Conservation (phyloP, 441 rosid genomes). For the Populus trichocarpa region DNA sequence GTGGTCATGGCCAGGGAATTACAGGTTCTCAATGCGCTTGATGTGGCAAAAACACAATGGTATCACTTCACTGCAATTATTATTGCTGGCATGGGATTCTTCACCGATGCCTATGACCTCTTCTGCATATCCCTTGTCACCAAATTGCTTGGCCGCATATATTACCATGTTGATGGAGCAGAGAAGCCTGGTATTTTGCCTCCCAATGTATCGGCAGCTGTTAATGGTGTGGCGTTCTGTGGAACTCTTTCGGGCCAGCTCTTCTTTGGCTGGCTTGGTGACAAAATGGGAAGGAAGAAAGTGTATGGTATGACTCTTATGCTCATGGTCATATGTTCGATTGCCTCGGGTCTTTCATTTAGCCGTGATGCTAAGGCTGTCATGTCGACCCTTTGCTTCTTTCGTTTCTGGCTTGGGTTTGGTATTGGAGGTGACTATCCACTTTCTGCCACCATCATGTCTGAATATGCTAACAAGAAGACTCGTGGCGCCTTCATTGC, state of each 20-base stretch:
- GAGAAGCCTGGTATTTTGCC: constrained; percentile 66
- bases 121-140: constrained; percentile 82
- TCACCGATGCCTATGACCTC: constrained; percentile 81
- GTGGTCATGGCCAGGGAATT: constrained; percentile 44
- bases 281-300: constrained; percentile 68
- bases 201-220: constrained; percentile 72
- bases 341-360: constrained; percentile 62
- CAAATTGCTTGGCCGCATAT: constrained; percentile 72
- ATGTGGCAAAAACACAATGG: constrained; percentile 81
- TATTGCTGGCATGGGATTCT: constrained; percentile 85
- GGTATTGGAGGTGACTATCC: constrained; percentile 80
- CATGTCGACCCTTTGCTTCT: constrained; percentile 62
- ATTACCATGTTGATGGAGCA: constrained; percentile 64
- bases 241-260: constrained; percentile 78
- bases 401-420: constrained; percentile 75
- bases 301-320: constrained; percentile 68
- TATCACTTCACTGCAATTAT: constrained; percentile 77
- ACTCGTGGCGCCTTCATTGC: constrained; percentile 88
- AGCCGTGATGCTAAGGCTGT: constrained; percentile 42
- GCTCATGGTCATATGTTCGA: constrained; percentile 58
- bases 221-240: constrained; percentile 73
- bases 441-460: constrained; percentile 68
- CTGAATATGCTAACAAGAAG: constrained; percentile 72
- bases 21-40: constrained; percentile 76
- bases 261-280: constrained; percentile 93